These are phyloP conservation scores for Leishmania lainsoni DNA, from an alignment of 208 protist genomes.

Conservation along the genomic window DNA sequence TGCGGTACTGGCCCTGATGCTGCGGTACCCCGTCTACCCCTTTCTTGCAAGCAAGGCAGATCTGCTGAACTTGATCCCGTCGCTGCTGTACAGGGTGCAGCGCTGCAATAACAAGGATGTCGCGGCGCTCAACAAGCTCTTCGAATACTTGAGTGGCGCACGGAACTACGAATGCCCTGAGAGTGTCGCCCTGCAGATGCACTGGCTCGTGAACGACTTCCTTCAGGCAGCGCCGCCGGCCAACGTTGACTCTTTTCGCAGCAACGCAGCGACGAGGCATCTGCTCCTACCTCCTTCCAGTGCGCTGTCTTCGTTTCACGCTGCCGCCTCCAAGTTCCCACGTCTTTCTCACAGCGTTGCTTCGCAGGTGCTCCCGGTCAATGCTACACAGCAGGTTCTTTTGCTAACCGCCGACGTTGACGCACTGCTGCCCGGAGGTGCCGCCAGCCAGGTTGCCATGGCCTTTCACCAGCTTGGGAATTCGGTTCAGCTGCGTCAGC, in stretches of 20 bases:
- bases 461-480: slow-evolving; percentile 13
- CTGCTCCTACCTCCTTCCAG: slow-evolving; percentile 3
- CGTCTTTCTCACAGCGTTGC: not conserved
- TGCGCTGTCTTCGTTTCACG: slow-evolving; percentile 24
- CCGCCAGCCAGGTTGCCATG: slow-evolving; percentile 20
- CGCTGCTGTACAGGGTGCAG: slow-evolving; percentile 71
- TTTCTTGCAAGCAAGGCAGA: slow-evolving; percentile 23
- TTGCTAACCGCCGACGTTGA: slow-evolving; percentile 40
- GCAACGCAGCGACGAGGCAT: not conserved
- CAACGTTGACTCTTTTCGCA: slow-evolving; percentile 7
- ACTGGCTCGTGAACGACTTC: slow-evolving; percentile 51
- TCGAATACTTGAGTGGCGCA: slow-evolving; percentile 20
- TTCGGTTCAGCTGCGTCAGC: slow-evolving; percentile 16
- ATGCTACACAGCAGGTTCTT: slow-evolving; percentile 33
- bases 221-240: slow-evolving; percentile 1
- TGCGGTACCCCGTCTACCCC: slow-evolving; percentile 41
- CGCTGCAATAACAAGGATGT: slow-evolving; percentile 49
- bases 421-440: slow-evolving; percentile 29
- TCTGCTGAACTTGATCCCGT: slow-evolving; percentile 47
- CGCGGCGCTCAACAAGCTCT: slow-evolving; percentile 40
- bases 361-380: slow-evolving; percentile 11
- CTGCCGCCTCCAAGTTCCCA: slow-evolving; percentile 26
- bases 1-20: slow-evolving; percentile 37
- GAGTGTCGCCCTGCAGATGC: slow-evolving; percentile 25
- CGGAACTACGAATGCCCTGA: slow-evolving; percentile 20